Evolutionary conservation across 1,284 basidiomycete species (phyloP), one percentile per base, ranked within the genome.

Genomic region (Ustilago lituana): DNA sequence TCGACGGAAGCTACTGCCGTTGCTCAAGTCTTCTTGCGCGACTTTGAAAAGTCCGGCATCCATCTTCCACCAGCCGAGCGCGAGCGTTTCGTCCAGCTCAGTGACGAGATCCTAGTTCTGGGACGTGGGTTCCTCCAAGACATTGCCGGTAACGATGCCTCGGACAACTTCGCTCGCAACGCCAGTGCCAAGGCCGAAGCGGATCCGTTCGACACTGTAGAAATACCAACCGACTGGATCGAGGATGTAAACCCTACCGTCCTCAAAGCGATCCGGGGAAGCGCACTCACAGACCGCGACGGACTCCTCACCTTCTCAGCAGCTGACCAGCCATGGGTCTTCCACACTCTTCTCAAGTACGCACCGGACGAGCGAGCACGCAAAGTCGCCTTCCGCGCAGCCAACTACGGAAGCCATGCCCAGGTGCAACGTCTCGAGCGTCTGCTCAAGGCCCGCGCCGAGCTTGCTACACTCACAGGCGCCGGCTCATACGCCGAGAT

Each of bases 11-110:
- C 82, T 36, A 79, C 60, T 77, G 85, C 75, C 39, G 93, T 96
- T 2, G 94, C 95, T 17, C 85, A 91, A 20, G 94, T 95, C 65
- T 98, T 98, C 83, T 89, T 93, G 86, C 88, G 91, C 46, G 96
- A 98, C 85, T 98, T 98, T 84, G 93, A 97, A 81, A 95, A 94
- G 82, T 96, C 93, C 7, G 95, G 93, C 1, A 96, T 98, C 71
- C 88, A 95, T 80, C 86, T 98, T 5, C 90, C 93, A 8, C 88
- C 90, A 0, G 85, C 85, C 2, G 86, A 92, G 72, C 87, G 95
- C 23, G 86, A 88, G 36, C 88, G 87, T 47, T 97, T 98, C 72
- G 94, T 98, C 12, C 87, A 89, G 4, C 85, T 98, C 11, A 94
- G 92, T n/a, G 92, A 94, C 29, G 90, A 92, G 45, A 92, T 98